Evolutionary conservation across 768 basidiomycete species (phyloP), one percentile per base, ranked within the genome.

Genomic region (Kwoniella botswanensis): DNA sequence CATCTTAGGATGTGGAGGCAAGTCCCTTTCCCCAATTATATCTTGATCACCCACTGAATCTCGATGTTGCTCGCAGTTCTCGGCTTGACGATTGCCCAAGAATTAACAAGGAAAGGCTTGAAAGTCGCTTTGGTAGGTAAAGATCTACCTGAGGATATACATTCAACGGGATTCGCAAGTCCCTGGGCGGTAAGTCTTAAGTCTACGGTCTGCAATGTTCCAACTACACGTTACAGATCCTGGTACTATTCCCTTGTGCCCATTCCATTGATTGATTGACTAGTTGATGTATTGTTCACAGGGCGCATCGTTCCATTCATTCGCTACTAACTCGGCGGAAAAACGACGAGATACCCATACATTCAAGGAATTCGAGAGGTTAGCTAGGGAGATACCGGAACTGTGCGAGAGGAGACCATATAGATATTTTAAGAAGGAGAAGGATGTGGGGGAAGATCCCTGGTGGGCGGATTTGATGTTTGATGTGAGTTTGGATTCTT

Each of bases 271-370:
- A 15, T 22, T 58, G 2, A 22, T 24, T 24, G 18, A 58, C 13
- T 35, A 1, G 11, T 58, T 35, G 29, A 18, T 41, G 18, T 42
- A 12, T 18, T 42, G 15, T 0, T 35, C 3, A 6, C 65, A 84
- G 83, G 83, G 82, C 24, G 82, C 82, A 41, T 83, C 84, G 62
- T 82, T 77, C 76, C 80, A 76, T 26, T 82, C 83, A 0, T 84
- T 79, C 71, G 82, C 75, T 7, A 44, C 57, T 3, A 69, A 68
- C 35, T 70, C 71, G 17, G 44, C 52, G 6, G 75, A 76, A 52
- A 41, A 50, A 11, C 43, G 53, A 13, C 35, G 73, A 22, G 82
- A 83, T 59, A 69, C 50, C 2, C 26, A 70, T 56, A 82, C 82
- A 0, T 82, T 74, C 57, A n/a, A 73, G 13, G 57, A 73, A 24